These are phyloP conservation scores for Zygotorulaspora florentina DNA, from an alignment of 805 yeast genomes.

Conservation along the genomic window DNA sequence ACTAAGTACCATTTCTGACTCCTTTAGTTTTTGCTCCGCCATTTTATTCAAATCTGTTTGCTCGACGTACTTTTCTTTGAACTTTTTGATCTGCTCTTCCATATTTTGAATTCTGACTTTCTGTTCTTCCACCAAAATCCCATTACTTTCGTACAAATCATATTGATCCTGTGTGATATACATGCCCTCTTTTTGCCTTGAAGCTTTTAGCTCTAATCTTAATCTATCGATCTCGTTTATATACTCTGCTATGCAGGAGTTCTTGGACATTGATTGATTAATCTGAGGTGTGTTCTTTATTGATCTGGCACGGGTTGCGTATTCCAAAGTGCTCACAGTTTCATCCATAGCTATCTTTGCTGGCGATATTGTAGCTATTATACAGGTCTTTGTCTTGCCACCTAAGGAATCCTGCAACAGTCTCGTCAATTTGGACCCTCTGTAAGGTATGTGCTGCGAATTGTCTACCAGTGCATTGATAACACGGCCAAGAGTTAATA, in stretches of 20 bases:
- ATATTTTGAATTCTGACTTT: constrained; percentile 44
- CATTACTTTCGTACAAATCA: constrained; percentile 43
- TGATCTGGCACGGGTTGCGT: constrained; percentile 77
- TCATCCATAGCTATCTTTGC: constrained; percentile 69
- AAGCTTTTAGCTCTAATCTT: constrained; percentile 56
- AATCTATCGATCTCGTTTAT: constrained; percentile 52
- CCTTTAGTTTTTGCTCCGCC: constrained; percentile 19
- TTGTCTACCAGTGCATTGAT: constrained; percentile 67
- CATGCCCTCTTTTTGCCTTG: constrained; percentile 63
- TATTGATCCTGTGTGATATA: constrained; percentile 49
- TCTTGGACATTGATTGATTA: constrained; percentile 56
- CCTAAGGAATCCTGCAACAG: constrained; percentile 79
- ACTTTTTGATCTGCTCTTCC: constrained; percentile 43
- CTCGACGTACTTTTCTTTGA: constrained; percentile 40
- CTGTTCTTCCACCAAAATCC: constrained; percentile 48
- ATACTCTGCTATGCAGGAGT: constrained; percentile 50
- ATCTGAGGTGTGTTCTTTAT: constrained; percentile 66
- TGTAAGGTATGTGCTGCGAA: constrained; percentile 69
- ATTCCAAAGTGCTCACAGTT: constrained; percentile 74
- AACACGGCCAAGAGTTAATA: constrained; percentile 81
- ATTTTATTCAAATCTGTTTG: constrained; percentile 29
- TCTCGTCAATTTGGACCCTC: constrained; percentile 79
- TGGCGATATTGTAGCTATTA: constrained; percentile 80
- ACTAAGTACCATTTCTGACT: constrained; percentile 11
- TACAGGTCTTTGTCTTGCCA: constrained; percentile 75